Percentiles rank a stretch among this genome's conserved stretches.
Evolutionary conservation across 192 early-diverging fungal genomes (phyloP).

Genomic region (Coemansia interrupta): DNA sequence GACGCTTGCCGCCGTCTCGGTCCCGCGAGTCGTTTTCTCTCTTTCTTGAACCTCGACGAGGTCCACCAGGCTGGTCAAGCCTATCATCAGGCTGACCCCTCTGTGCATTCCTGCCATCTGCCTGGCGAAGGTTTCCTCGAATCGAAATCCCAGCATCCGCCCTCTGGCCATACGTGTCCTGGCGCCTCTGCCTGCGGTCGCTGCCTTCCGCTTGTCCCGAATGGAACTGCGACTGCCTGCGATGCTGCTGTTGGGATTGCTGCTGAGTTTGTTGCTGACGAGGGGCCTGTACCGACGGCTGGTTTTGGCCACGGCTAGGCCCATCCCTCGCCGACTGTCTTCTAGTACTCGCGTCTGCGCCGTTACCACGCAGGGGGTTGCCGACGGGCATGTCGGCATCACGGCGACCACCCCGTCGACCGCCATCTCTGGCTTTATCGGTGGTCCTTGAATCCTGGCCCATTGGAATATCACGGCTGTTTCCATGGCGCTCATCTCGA

Average conservation of each 20-base stretch:
- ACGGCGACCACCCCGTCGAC: neutral
- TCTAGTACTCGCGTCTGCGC: neutral
- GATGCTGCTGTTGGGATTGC: constrained; percentile 15
- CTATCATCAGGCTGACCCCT: too few species aligned
- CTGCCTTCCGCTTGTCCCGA: constrained; percentile 1
- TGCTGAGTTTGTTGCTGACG: constrained; percentile 1
- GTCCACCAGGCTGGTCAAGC: neutral
- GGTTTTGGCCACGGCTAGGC: neutral
- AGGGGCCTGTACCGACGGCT: neutral
- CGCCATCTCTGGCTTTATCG: neutral
- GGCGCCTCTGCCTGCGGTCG: constrained; percentile 15
- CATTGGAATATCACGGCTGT: constrained; percentile 11
- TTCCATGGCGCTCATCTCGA: constrained; percentile 6
- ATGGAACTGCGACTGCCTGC: constrained; percentile 3
- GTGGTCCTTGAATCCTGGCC: constrained; percentile 4
- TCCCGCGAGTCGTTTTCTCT: constrained; percentile 14
- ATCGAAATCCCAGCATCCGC: too few species aligned
- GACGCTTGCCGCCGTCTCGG: constrained; percentile 29
- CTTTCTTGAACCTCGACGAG: constrained; percentile 16
- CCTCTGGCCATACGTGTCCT: constrained; percentile 7
- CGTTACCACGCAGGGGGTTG: neutral
- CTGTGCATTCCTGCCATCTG: too few species aligned
- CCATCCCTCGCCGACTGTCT: neutral
- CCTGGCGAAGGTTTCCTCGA: too few species aligned
- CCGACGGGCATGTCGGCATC: neutral